A percentile compares a stretch with the other conserved stretches of the same genome.
Conservation (phyloP, 73 alveolate genomes). For the Paramecium primaurelia region DNA sequence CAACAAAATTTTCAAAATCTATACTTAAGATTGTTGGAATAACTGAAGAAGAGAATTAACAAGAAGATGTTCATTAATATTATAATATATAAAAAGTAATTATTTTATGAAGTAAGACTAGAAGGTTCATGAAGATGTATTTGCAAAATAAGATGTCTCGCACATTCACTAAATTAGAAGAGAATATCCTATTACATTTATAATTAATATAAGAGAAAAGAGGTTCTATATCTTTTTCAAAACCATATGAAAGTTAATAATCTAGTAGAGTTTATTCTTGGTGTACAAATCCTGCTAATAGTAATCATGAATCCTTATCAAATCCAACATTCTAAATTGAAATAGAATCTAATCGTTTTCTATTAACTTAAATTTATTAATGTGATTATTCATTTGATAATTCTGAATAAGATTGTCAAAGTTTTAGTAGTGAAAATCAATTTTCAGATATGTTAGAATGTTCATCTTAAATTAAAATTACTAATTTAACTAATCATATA, state of each 20-base stretch:
- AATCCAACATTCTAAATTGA: background rate
- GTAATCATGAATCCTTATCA: background rate
- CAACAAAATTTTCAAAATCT: background rate
- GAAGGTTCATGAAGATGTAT: conserved; percentile 32
- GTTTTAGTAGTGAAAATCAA: background rate
- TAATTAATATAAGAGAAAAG: background rate
- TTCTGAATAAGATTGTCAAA: background rate
- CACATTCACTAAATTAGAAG: background rate
- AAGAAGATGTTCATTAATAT: background rate
- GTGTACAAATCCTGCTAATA: conserved; percentile 2
- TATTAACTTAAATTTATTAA: background rate
- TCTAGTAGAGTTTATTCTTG: background rate
- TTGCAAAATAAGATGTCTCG: conserved; percentile 10
- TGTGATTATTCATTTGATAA: background rate
- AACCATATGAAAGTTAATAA: background rate
- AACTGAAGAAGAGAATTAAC: background rate
- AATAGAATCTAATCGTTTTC: background rate
- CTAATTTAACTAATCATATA: background rate
- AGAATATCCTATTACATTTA: background rate
- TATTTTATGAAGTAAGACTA: conserved; percentile 41
- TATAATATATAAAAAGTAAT: background rate
- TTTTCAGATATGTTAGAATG: background rate
- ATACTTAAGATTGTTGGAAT: conserved; percentile 32
- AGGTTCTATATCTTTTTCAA: background rate
- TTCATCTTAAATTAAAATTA: background rate